Evolutionary conservation across 257 asterid genomes (phyloP), one percentile per base, ranked within the genome.

Genomic region (Scutellaria galericulata): DNA sequence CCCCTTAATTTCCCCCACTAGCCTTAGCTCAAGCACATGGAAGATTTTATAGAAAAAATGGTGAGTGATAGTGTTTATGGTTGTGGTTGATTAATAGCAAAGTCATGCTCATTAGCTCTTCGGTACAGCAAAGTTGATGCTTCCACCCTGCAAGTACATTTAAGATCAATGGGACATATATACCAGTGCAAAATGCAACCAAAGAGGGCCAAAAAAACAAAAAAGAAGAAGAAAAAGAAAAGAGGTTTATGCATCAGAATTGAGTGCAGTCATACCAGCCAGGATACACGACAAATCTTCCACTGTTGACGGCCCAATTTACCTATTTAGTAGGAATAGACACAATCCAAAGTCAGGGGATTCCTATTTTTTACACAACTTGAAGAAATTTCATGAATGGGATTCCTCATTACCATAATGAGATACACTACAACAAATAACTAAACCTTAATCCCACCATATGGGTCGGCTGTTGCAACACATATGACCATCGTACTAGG

Each of bases 121-220:
- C 99, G 83, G 81, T 95, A 95, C 66, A 95, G 97, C 84, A 95
- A 71, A 58, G 99, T 83, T 45, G 99, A 95, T 37, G 99, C 97
- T 81, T 95, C 98, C 84, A 95, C 95, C 99, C 99, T 95, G 96
- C 86, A 77, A 58, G 7, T 47, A 63, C 67, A 42, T 57, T 59
- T 66, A 42, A 52, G 40, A 68, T 68, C 74, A 63, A 15, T 46
- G 22, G 10, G 39, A 68, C 70, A 35, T 24, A 68, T 67, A 35
- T 24, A 24, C 42, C 72, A 73, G 59, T 10, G 53, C 41, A 35
- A 8, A 55, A 22, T 24, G 40, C 35, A 8, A 59, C 15, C 63
- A 75, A 42, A 15, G n/a, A 14, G 18, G 18, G 18, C 18, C 18
- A 61, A 7, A 27, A 9, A 37, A 27, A 7, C 5, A 0, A 0